Percentiles rank a stretch among this genome's conserved stretches.
phyloP scores from a whole-genome alignment of 441 rosid species.

The Aquilaria agallochum region DNA sequence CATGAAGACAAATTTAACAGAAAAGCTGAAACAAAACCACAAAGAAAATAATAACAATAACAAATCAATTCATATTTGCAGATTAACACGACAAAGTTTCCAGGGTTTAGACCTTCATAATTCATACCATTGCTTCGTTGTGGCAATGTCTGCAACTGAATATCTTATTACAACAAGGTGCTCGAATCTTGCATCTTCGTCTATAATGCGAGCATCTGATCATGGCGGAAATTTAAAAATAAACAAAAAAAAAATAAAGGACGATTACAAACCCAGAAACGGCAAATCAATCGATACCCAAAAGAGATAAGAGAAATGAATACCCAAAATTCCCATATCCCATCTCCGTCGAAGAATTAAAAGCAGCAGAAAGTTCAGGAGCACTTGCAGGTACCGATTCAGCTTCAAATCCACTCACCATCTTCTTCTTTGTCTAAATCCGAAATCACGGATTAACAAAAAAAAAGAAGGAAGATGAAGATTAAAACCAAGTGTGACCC shows the following conservation, averaged over 20 bases:
- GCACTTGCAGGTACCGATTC: slow-evolving; percentile 13
- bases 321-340: slow-evolving; percentile 68
- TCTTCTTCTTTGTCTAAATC: slow-evolving; percentile 13
- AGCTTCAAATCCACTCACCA: slow-evolving; percentile 35
- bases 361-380: slow-evolving; percentile 11
- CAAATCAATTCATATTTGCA: background rate
- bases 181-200: slow-evolving; percentile 72
- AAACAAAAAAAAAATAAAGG: background rate
- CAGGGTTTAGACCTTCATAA: background rate
- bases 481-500: background rate
- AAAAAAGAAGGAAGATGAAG: background rate
- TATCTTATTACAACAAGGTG: slow-evolving; percentile 78
- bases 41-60: background rate
- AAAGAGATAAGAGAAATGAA: slow-evolving; percentile 1
- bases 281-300: background rate
- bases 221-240: background rate
- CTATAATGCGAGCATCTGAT: slow-evolving; percentile 70
- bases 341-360: slow-evolving; percentile 24
- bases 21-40: background rate
- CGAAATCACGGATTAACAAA: background rate
- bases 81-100: too few species aligned
- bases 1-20: background rate
- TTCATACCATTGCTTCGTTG: slow-evolving; percentile 60
- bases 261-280: background rate
- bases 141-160: slow-evolving; percentile 86